These are phyloP conservation scores for Lophiostoma macrostomum DNA, from an alignment of 495 filamentous ascomycete species.

Conservation along the genomic window DNA sequence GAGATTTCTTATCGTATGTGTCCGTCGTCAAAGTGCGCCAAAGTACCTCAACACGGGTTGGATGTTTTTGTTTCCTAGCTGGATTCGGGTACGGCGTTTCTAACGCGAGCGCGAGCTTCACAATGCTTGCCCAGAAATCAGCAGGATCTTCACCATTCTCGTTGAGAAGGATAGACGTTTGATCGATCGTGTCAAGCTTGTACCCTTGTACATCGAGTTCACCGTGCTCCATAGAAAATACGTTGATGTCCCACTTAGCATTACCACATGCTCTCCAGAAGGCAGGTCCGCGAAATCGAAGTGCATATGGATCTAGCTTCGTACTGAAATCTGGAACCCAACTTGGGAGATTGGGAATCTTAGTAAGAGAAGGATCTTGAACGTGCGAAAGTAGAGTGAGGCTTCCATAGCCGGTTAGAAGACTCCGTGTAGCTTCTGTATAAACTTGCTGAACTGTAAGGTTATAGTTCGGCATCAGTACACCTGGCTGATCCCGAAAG, in stretches of 20 bases:
- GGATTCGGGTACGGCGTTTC: conserved; percentile 17
- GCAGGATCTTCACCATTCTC: conserved; percentile 18
- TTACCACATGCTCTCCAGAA: conserved; percentile 9
- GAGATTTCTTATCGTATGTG: conserved; percentile 16
- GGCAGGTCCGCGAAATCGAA: conserved; percentile 9
- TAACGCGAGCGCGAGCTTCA: conserved; percentile 19
- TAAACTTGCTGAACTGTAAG: conserved; percentile 23
- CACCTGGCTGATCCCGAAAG: conserved; percentile 14
- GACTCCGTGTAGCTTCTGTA: conserved; percentile 8
- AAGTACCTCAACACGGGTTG: conserved; percentile 23
- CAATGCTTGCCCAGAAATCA: conserved; percentile 24
- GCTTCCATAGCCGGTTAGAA: conserved; percentile 12
- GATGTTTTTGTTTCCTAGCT: background rate
- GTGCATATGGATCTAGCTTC: conserved; percentile 13
- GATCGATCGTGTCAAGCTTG: conserved; percentile 8
- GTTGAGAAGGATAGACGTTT: conserved; percentile 8
- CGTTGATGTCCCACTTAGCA: conserved; percentile 11
- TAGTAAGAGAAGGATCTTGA: conserved; percentile 19
- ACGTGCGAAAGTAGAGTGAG: conserved; percentile 16
- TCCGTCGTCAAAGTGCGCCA: conserved; percentile 27
- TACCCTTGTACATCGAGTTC: conserved; percentile 22
- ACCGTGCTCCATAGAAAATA: conserved; percentile 10
- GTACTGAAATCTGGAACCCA: conserved; percentile 30
- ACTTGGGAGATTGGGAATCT: conserved; percentile 23
- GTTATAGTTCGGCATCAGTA: conserved; percentile 22